Percentiles rank a stretch among this genome's conserved stretches.
Conservation (phyloP, 345 rosid species). For the Barbarea vulgaris region DNA sequence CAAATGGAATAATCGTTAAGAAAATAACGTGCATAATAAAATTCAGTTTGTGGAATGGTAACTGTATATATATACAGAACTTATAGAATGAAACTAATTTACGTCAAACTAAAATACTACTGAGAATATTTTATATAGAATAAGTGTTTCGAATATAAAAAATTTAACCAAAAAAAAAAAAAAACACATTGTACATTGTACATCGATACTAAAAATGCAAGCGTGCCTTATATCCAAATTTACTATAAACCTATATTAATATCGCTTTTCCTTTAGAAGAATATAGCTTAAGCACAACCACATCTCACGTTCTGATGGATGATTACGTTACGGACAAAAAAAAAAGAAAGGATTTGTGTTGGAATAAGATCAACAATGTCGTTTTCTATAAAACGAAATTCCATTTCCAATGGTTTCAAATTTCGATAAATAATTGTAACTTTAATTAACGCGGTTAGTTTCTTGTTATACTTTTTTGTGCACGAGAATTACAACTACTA, state of each 20-base stretch:
- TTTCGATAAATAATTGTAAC: not conserved
- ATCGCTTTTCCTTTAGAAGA: not conserved
- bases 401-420: slow-evolving; percentile 18
- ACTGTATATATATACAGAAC: not conserved
- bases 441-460: not conserved
- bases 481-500: slow-evolving; percentile 10
- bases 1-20: not conserved
- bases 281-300: not conserved
- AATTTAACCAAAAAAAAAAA: too few species aligned
- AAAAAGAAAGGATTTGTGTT: not conserved
- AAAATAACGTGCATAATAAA: not conserved
- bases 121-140: too few species aligned
- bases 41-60: not conserved
- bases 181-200: too few species aligned
- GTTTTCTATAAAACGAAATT: slow-evolving; percentile 2
- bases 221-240: too few species aligned
- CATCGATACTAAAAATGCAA: not conserved
- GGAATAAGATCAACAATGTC: slow-evolving; percentile 9
- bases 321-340: slow-evolving; percentile 4
- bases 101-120: not conserved
- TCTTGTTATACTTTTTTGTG: not conserved
- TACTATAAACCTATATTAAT: too few species aligned
- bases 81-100: not conserved
- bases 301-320: not conserved
- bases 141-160: too few species aligned